Evolutionary conservation across 1,284 basidiomycete species (phyloP).

Genomic region (Cryptococcus neoformans): DNA sequence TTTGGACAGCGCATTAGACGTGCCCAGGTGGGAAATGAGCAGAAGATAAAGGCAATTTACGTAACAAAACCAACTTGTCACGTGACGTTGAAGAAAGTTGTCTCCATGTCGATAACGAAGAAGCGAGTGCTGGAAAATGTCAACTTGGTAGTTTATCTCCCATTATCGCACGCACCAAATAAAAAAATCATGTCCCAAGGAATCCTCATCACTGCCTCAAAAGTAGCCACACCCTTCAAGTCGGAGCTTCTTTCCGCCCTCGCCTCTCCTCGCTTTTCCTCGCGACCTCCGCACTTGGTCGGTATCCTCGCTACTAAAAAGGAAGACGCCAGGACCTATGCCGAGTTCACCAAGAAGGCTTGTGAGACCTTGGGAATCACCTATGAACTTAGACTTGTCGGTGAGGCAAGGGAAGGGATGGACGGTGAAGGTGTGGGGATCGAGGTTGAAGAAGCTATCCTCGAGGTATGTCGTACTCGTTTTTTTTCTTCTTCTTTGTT

Average conservation of each 20-base stretch:
- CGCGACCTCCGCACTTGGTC: constrained; percentile 67
- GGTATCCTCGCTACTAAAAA: constrained; percentile 88
- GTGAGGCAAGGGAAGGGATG: constrained; percentile 51
- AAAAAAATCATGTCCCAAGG: constrained; percentile 24
- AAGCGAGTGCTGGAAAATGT: too few relatives aligned
- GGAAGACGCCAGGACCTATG: constrained; percentile 84
- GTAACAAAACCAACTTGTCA: too few relatives aligned
- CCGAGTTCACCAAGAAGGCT: constrained; percentile 89
- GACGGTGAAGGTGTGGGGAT: constrained; percentile 57
- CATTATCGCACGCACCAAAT: too few relatives aligned
- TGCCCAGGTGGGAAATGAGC: too few relatives aligned
- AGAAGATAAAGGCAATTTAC: too few relatives aligned
- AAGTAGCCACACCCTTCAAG: constrained; percentile 50
- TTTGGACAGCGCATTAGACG: too few relatives aligned
- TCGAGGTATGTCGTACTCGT: constrained; percentile 55
- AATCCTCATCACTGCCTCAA: constrained; percentile 47
- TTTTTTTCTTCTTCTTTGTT: neutral
- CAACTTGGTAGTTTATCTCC: too few relatives aligned
- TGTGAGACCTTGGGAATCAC: constrained; percentile 85
- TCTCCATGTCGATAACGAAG: too few relatives aligned
- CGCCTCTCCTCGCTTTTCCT: constrained; percentile 28
- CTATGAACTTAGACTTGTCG: constrained; percentile 73
- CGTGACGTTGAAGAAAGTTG: too few relatives aligned
- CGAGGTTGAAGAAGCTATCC: constrained; percentile 89
- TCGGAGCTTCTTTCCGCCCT: constrained; percentile 42